A percentile compares a stretch with the other conserved stretches of the same genome.
These are phyloP conservation scores for Colletotrichum musicola DNA, from an alignment of 2,329 filamentous ascomycete species.

Conservation along the genomic window DNA sequence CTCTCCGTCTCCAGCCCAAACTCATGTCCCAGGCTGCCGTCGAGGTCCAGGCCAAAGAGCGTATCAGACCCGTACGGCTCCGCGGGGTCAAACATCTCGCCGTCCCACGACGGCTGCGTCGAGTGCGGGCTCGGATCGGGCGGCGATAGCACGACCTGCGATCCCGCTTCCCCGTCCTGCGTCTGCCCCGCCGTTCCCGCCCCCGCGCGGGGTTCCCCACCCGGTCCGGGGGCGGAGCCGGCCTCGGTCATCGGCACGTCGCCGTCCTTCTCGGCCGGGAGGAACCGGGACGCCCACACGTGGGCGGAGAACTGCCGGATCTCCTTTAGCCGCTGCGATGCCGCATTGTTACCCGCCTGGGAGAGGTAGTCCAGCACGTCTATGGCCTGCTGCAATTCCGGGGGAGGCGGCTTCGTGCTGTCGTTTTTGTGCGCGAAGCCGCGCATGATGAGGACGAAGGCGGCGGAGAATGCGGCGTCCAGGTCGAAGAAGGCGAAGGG, in stretches of 20 bases:
- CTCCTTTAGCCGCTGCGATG: slow-evolving; percentile 43
- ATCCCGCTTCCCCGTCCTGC: slow-evolving; percentile 8
- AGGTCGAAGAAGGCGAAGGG: slow-evolving; percentile 46
- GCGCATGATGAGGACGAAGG: slow-evolving; percentile 46
- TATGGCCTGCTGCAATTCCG: slow-evolving; percentile 42
- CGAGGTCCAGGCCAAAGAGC: slow-evolving; percentile 39
- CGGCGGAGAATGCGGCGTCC: slow-evolving; percentile 46
- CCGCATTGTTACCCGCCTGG: slow-evolving; percentile 43
- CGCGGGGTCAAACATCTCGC: slow-evolving; percentile 31
- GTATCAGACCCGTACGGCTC: slow-evolving; percentile 31
- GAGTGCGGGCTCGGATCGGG: slow-evolving; percentile 28
- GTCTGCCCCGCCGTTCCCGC: slow-evolving; percentile 1
- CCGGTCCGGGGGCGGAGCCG: slow-evolving; percentile 22
- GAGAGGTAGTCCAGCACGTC: slow-evolving; percentile 44
- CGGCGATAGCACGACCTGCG: slow-evolving; percentile 22
- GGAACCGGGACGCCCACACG: slow-evolving; percentile 43
- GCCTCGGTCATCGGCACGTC: slow-evolving; percentile 38
- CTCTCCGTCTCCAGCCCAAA: slow-evolving; percentile 43
- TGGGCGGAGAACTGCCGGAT: slow-evolving; percentile 45
- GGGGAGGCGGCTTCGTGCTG: slow-evolving; percentile 42
- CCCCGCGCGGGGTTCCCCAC: slow-evolving; percentile 13
- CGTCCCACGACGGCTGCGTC: slow-evolving; percentile 34
- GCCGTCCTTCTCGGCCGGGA: slow-evolving; percentile 34
- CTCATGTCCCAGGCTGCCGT: slow-evolving; percentile 42
- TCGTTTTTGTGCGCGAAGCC: slow-evolving; percentile 43